Evolutionary conservation across 2,329 filamentous ascomycete species (phyloP).

Genomic region (Scorias spongiosa): DNA sequence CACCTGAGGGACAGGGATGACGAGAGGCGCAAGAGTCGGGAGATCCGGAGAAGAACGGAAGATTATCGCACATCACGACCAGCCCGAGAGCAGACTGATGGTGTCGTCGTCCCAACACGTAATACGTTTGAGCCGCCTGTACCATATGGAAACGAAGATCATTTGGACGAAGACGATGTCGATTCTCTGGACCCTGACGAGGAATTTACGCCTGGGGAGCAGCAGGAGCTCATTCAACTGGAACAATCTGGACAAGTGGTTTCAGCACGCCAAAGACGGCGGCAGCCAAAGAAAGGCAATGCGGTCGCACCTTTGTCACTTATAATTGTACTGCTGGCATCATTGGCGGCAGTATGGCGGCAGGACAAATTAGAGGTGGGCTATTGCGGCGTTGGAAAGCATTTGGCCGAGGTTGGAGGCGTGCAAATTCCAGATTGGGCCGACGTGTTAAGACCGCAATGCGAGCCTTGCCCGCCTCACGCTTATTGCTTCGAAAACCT

Average conservation of each 20-base stretch:
- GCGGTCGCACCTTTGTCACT: slow-evolving; percentile 57
- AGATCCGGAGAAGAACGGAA: slow-evolving; percentile 27
- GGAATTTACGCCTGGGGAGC: slow-evolving; percentile 87
- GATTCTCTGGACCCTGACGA: slow-evolving; percentile 55
- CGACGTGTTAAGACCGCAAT: slow-evolving; percentile 57
- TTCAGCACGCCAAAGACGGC: slow-evolving; percentile 24
- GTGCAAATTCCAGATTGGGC: slow-evolving; percentile 60
- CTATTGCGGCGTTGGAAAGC: slow-evolving; percentile 70
- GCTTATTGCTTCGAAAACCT: slow-evolving; percentile 75
- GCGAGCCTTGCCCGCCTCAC: slow-evolving; percentile 79
- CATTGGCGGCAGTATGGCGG: slow-evolving; percentile 70
- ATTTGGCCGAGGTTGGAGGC: slow-evolving; percentile 42
- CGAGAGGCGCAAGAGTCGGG: slow-evolving; percentile 28
- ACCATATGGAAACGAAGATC: slow-evolving; percentile 27
- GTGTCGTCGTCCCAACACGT: slow-evolving; percentile 38
- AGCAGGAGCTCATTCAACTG: slow-evolving; percentile 62
- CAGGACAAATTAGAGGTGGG: slow-evolving; percentile 95
- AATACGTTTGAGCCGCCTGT: slow-evolving; percentile 31
- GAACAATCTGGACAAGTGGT: slow-evolving; percentile 34
- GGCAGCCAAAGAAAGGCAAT: slow-evolving; percentile 32
- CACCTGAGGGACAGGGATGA: slow-evolving; percentile 18
- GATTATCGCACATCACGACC: slow-evolving; percentile 25
- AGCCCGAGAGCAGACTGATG: slow-evolving; percentile 33
- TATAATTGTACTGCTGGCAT: slow-evolving; percentile 51
- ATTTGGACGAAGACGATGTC: slow-evolving; percentile 28